Base-by-base conservation (phyloP, 2,329 filamentous ascomycete species). In the Didymella glomerata region DNA sequence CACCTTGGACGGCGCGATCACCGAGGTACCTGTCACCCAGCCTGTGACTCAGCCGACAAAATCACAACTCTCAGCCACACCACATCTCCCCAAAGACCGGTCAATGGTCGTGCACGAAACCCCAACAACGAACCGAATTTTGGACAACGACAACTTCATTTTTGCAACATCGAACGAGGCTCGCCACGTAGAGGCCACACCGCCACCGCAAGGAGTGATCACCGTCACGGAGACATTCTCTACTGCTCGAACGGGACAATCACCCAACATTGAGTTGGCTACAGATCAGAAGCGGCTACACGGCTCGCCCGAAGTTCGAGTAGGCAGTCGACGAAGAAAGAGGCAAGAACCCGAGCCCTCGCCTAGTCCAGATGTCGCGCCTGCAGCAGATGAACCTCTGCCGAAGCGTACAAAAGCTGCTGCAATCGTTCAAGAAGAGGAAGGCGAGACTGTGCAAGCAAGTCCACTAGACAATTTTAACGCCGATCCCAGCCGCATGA, bases 101-200 rank as follows among this genome's bases (percentile, higher is more conserved):
- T 70, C 71, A 1, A 52, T 70, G n/a, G 51, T 76, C 6, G 63
- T 76, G 5, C 71, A 75, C 20, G 74, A 76, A 50, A 76, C 74
- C 1, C 74, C 74, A 7, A 71, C 69, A 3, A 55, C 61, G 44
- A 50, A 63, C 46, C 68, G 72, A 25, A 45, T 63, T 30, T 53
- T 56, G 14, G 53, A 51, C 6, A 10, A 38, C 13, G 32, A 38
- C 14, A 57, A 58, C 5, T 51, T 45, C 4, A 13, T 45, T 8
- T n/a, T 44, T n/a, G 42, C 38, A n/a, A 14, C 36, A 22, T 42
- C 60, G 24, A 59, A 45, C 8, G 49, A 49, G n/a, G 48, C 13
- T 3, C 18, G 16, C 2, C 36, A 44, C 1, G 16, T 48, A 20
- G 36, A 41, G n/a, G 9, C 28, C 11, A 30, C 22, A 4, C 27